Conservation (phyloP, 352 stramenopile species). For the Globisporangium echinulatum region DNA sequence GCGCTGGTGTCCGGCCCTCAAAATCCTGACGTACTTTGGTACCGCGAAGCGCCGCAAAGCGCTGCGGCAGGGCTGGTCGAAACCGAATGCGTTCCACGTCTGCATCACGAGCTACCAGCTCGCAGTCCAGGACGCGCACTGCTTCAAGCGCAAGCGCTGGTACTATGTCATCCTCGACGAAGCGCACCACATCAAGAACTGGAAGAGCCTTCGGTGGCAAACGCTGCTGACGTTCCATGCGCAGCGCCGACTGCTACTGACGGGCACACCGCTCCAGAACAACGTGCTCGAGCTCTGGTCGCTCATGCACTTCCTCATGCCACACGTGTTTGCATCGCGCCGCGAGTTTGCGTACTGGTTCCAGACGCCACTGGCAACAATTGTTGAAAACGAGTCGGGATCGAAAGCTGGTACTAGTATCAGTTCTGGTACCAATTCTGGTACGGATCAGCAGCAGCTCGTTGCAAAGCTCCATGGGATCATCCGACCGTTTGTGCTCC, state of each 20-base stretch:
- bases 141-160: slow-evolving; percentile 98
- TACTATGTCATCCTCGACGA: slow-evolving; percentile 99
- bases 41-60: slow-evolving; percentile 93
- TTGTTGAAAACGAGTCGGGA: slow-evolving; percentile 64
- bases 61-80: slow-evolving; percentile 92
- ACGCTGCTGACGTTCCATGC: slow-evolving; percentile 98
- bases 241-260: slow-evolving; percentile 89
- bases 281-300: slow-evolving; percentile 98
- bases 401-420: slow-evolving; percentile 28
- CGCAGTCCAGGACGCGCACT: slow-evolving; percentile 95
- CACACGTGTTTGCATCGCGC: slow-evolving; percentile 90
- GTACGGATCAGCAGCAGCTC: slow-evolving; percentile 53
- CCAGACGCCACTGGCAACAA: slow-evolving; percentile 90
- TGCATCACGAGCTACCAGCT: slow-evolving; percentile 99
- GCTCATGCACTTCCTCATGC: slow-evolving; percentile 98
- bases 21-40: slow-evolving; percentile 99
- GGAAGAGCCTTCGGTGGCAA: slow-evolving; percentile 97
- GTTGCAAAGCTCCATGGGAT: slow-evolving; percentile 95
- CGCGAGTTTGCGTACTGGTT: slow-evolving; percentile 99
- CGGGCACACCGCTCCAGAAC: slow-evolving; percentile 97
- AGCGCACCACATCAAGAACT: slow-evolving; percentile 99
- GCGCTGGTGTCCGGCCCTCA: slow-evolving; percentile 94
- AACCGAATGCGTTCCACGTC: slow-evolving; percentile 95
- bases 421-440: background rate
- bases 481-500: slow-evolving; percentile 97